phyloP scores from a whole-genome alignment of 106 monocot species.

The Amphibolis antarctica region DNA sequence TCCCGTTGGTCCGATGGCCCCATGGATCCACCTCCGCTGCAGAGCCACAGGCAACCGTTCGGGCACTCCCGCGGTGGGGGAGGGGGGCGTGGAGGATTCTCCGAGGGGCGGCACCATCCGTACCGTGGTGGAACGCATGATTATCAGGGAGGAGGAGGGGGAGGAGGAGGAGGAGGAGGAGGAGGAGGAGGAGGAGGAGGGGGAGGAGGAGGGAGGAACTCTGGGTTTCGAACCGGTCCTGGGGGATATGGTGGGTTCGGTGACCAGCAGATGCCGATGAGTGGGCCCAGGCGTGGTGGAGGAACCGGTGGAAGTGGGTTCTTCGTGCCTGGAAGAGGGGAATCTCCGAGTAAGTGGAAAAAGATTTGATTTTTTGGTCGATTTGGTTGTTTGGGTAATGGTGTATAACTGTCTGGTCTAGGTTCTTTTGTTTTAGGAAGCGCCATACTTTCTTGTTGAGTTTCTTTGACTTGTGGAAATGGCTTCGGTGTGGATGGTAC shows the following conservation, averaged over 20 bases:
- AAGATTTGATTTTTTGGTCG: not conserved
- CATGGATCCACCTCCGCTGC: constrained; percentile 9
- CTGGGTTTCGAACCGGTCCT: constrained; percentile 23
- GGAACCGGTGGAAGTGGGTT: constrained; percentile 11
- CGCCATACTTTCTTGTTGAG: no score
- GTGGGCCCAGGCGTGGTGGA: constrained; percentile 23
- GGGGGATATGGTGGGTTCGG: constrained; percentile 13
- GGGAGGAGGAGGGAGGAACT: constrained; percentile 21
- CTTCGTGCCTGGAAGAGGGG: constrained; percentile 22
- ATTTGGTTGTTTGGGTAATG: no score
- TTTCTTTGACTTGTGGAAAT: no score
- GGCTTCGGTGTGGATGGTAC: no score
- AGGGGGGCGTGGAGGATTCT: constrained; percentile 16
- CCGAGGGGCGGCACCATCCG: constrained; percentile 39
- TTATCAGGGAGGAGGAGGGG: constrained; percentile 23
- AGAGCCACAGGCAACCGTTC: constrained; percentile 15
- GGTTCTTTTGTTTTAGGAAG: no score
- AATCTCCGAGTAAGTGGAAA: constrained; percentile 20
- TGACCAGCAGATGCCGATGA: constrained; percentile 18
- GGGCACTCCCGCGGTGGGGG: constrained; percentile 19
- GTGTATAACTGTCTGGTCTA: no score
- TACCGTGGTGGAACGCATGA: constrained; percentile 39
- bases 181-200: constrained; percentile 25
- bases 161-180: constrained; percentile 24
- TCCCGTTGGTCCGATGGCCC: constrained; percentile 58